phyloP scores from a whole-genome alignment of 2,329 filamentous ascomycete species.

The Monosporascus cannonballus region DNA sequence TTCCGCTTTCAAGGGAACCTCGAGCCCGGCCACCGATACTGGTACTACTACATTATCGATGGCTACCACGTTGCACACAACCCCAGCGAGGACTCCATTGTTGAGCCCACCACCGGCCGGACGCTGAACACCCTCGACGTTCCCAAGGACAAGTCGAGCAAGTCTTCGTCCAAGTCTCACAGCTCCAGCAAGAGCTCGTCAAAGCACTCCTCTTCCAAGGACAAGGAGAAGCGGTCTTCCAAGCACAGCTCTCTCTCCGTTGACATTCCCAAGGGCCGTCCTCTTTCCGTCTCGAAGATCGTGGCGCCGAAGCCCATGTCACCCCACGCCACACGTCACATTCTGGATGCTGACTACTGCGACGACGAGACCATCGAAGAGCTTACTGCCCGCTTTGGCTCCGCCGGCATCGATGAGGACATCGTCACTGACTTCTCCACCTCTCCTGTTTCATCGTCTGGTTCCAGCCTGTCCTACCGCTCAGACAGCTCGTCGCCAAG shows the following conservation, averaged over 20 bases:
- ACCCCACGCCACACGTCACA: slow-evolving; percentile 79
- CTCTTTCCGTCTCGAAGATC: slow-evolving; percentile 83
- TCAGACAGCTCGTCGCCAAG: slow-evolving; percentile 68
- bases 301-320: slow-evolving; percentile 83
- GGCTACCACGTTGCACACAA: slow-evolving; percentile 98
- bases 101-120: slow-evolving; percentile 93
- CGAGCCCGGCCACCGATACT: slow-evolving; percentile 87
- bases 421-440: slow-evolving; percentile 48
- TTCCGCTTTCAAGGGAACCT: slow-evolving; percentile 94
- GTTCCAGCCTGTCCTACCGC: slow-evolving; percentile 65
- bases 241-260: slow-evolving; percentile 44
- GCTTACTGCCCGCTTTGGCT: slow-evolving; percentile 68
- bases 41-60: slow-evolving; percentile 99
- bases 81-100: slow-evolving; percentile 79
- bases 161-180: slow-evolving; percentile 41
- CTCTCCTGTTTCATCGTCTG: slow-evolving; percentile 59
- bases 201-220: slow-evolving; percentile 30
- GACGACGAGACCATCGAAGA: slow-evolving; percentile 69
- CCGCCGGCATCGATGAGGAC: slow-evolving; percentile 53
- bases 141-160: slow-evolving; percentile 45
- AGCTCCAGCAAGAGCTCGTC: slow-evolving; percentile 38
- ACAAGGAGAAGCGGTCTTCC: slow-evolving; percentile 41
- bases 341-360: slow-evolving; percentile 76
- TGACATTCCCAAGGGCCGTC: slow-evolving; percentile 82
- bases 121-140: slow-evolving; percentile 97